phyloP scores from a whole-genome alignment of 805 yeast species.

The Cyberlindnera japonica region DNA sequence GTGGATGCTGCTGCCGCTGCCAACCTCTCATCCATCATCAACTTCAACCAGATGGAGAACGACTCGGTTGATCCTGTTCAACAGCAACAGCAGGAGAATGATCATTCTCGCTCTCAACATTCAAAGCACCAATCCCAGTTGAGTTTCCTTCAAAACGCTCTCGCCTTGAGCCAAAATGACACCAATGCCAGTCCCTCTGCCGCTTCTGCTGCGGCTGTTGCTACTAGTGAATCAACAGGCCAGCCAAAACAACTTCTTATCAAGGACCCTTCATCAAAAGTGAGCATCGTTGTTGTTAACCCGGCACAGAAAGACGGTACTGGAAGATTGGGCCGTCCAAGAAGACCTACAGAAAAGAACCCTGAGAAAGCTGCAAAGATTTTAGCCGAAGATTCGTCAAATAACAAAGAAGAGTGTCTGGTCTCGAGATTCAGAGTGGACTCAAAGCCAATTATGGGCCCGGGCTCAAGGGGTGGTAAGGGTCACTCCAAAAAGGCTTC shows the following conservation, averaged over 20 bases:
- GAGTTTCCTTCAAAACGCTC: slow-evolving; percentile 15
- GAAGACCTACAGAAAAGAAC: slow-evolving; percentile 12
- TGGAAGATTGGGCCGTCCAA: slow-evolving; percentile 27
- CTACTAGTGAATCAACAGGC: neutral
- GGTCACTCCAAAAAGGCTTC: neutral
- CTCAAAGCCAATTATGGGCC: slow-evolving; percentile 24
- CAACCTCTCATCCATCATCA: slow-evolving; percentile 25
- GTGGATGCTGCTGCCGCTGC: slow-evolving; percentile 26
- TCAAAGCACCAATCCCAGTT: slow-evolving; percentile 10
- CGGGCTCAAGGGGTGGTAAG: slow-evolving; percentile 28
- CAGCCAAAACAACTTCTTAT: slow-evolving; percentile 23
- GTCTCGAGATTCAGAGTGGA: slow-evolving; percentile 27
- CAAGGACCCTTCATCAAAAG: slow-evolving; percentile 22
- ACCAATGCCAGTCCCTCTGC: no score
- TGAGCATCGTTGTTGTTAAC: slow-evolving; percentile 28
- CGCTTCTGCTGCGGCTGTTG: no score
- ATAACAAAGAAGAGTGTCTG: slow-evolving; percentile 23
- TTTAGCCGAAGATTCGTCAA: slow-evolving; percentile 11
- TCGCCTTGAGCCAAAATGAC: no score
- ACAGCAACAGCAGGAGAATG: no score
- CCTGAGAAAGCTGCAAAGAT: slow-evolving; percentile 1
- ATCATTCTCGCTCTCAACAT: no score
- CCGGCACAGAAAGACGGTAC: slow-evolving; percentile 26
- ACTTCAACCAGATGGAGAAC: slow-evolving; percentile 19
- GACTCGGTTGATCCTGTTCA: neutral